A percentile compares a stretch with the other conserved stretches of the same genome.
Conservation (phyloP, 129 eudicot genomes). For the Artemisia argyi region DNA sequence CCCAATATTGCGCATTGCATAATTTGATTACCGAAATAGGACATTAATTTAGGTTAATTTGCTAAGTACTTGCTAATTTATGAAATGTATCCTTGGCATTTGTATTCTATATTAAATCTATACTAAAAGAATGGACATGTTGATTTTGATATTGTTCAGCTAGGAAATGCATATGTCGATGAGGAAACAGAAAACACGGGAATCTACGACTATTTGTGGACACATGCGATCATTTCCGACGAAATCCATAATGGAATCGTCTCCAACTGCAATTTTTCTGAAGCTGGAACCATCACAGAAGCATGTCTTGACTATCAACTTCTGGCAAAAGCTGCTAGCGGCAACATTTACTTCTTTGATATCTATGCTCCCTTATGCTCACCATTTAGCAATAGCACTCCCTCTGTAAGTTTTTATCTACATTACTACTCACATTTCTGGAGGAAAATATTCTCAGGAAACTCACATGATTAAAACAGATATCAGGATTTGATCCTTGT, state of each 20-base stretch:
- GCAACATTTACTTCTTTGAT: slow-evolving; percentile 41
- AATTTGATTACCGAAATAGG: too few species aligned
- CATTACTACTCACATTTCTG: not conserved
- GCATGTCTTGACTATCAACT: slow-evolving; percentile 15
- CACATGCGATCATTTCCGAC: slow-evolving; percentile 55
- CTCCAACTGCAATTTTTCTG: slow-evolving; percentile 52
- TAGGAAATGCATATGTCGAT: slow-evolving; percentile 61
- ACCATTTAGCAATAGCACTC: slow-evolving; percentile 34
- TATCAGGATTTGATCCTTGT: slow-evolving; percentile 65
- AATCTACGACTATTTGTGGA: slow-evolving; percentile 44
- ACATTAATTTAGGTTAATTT: too few species aligned
- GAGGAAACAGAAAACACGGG: slow-evolving; percentile 34
- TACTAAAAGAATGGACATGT: not conserved
- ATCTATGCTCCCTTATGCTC: slow-evolving; percentile 60
- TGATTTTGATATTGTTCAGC: slow-evolving; percentile 34
- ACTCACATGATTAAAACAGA: slow-evolving; percentile 31
- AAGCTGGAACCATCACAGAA: slow-evolving; percentile 26
- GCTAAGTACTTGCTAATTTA: not conserved
- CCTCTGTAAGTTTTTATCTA: slow-evolving; percentile 30
- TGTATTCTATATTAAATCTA: not conserved
- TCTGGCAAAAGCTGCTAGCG: slow-evolving; percentile 25
- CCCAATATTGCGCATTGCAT: too few species aligned
- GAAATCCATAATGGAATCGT: slow-evolving; percentile 45
- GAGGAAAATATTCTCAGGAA: not conserved
- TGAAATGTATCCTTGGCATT: not conserved